Percentiles rank a stretch among this genome's conserved stretches.
phyloP scores from a whole-genome alignment of 768 basidiomycete genomes.

The Paxillus involutus region DNA sequence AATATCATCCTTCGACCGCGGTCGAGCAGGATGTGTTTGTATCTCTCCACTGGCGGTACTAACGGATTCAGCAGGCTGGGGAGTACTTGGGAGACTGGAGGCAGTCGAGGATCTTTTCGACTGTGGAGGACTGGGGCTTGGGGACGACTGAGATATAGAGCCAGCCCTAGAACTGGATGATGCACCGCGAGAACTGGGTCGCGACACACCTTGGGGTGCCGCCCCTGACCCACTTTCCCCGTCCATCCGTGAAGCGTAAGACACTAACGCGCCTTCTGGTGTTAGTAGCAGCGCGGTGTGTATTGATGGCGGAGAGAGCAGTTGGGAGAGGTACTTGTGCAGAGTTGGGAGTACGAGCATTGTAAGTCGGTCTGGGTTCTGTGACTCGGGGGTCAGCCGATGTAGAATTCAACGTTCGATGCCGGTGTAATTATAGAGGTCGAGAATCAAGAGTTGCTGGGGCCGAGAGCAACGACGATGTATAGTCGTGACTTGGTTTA shows the following conservation, averaged over 20 bases:
- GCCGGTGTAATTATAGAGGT: no score
- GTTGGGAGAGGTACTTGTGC: conserved; percentile 62
- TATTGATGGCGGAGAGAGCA: conserved; percentile 56
- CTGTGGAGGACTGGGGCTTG: conserved; percentile 12
- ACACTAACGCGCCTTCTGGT: conserved; percentile 72
- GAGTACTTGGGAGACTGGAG: not conserved
- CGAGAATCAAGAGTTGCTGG: no score
- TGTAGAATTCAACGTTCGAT: not conserved
- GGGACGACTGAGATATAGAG: conserved; percentile 2
- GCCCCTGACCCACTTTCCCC: conserved; percentile 1
- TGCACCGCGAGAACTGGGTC: conserved; percentile 1
- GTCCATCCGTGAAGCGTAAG: conserved; percentile 54
- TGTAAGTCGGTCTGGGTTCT: not conserved
- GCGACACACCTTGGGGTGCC: conserved; percentile 2
- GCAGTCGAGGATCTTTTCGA: conserved; percentile 8
- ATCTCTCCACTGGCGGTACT: conserved; percentile 10
- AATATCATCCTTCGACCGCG: conserved; percentile 68
- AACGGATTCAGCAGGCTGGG: conserved; percentile 11
- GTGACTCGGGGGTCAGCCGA: not conserved
- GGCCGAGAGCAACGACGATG: no score
- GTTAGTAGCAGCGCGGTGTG: conserved; percentile 75
- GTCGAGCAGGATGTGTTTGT: not conserved
- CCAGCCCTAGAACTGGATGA: not conserved
- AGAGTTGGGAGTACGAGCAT: conserved; percentile 75
- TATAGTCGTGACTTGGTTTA: no score